These are phyloP conservation scores for Centaurea solstitialis DNA, from an alignment of 129 eudicot species.

Conservation along the genomic window DNA sequence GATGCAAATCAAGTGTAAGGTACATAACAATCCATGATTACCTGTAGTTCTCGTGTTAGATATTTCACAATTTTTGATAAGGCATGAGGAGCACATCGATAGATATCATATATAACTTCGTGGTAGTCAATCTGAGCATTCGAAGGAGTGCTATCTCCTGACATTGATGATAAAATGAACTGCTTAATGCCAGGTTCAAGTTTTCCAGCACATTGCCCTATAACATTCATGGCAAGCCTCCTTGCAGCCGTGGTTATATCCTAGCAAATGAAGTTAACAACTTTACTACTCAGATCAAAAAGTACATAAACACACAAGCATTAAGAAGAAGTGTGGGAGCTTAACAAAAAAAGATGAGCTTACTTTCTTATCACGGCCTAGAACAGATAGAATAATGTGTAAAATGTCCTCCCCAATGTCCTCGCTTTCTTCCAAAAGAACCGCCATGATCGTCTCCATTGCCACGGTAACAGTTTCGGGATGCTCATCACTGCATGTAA, in stretches of 20 bases:
- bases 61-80: slow-evolving; percentile 72
- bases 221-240: slow-evolving; percentile 86
- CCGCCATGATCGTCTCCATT: slow-evolving; percentile 88
- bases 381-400: slow-evolving; percentile 56
- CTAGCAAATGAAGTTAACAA: slow-evolving; percentile 40
- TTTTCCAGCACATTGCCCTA: slow-evolving; percentile 68
- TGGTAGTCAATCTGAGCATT: slow-evolving; percentile 70
- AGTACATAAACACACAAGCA: slow-evolving; percentile 1
- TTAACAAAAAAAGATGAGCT: slow-evolving; percentile 14
- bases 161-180: slow-evolving; percentile 76
- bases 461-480: slow-evolving; percentile 61
- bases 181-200: slow-evolving; percentile 83
- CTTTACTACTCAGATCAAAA: background rate
- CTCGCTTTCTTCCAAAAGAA: slow-evolving; percentile 96
- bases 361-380: slow-evolving; percentile 81
- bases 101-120: slow-evolving; percentile 75
- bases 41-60: slow-evolving; percentile 88
- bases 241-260: slow-evolving; percentile 64
- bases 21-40: slow-evolving; percentile 24
- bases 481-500: slow-evolving; percentile 73
- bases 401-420: slow-evolving; percentile 76
- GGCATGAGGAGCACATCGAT: slow-evolving; percentile 80
- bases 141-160: slow-evolving; percentile 52
- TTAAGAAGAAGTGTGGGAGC: slow-evolving; percentile 1
- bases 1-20: slow-evolving; percentile 4